Evolutionary conservation across 345 rosid genomes (phyloP), one percentile per base, ranked within the genome.

Genomic region (thale cress (Arabidopsis thaliana)): DNA sequence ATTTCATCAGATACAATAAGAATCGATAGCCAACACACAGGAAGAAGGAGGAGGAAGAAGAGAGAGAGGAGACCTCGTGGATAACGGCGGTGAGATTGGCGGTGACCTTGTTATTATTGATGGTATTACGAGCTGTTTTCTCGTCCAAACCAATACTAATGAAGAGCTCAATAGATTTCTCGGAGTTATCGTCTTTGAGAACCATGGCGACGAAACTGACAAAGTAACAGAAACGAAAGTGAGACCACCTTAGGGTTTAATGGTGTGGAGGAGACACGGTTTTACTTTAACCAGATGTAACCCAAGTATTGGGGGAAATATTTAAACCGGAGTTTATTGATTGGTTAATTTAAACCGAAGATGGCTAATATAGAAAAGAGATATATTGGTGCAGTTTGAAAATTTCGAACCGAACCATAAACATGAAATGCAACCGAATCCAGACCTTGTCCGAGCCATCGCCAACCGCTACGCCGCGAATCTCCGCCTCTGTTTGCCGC

Each of bases 31-130:
- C 1, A 67, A 50, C 24, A 13, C 33, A 55, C 20, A 16, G 20
- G 20, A 0, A 38, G n/a, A 1, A 32, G 61, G 20, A 49, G 34
- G 6, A 37, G 48, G 63, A 37, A 14, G n/a, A n/a, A 30, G 32
- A 60, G 40, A 37, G 69, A 33, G 46, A 33, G 34, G 37, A 30
- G 6, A 92, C 99, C 98, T 95, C 98, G 84, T 78, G 80, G 63
- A 95, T 87, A 74, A 95, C 90, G 73, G 87, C 86, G 5, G 88
- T 85, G 60, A 95, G 90, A 79, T 89, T 95, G 69, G 87, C 42
- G 53, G 97, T 95, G 77, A 95, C 93, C 83, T 92, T 92, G 80
- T 78, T 78, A 80, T 92, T 95, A 55, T 94, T 93, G 20, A 90
- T 56, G 59, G 99, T 90, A 85, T 90, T 86, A 28, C 76, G 71